Evolutionary conservation across 495 filamentous ascomycete genomes (phyloP).

Genomic region (Talaromyces ruber): DNA sequence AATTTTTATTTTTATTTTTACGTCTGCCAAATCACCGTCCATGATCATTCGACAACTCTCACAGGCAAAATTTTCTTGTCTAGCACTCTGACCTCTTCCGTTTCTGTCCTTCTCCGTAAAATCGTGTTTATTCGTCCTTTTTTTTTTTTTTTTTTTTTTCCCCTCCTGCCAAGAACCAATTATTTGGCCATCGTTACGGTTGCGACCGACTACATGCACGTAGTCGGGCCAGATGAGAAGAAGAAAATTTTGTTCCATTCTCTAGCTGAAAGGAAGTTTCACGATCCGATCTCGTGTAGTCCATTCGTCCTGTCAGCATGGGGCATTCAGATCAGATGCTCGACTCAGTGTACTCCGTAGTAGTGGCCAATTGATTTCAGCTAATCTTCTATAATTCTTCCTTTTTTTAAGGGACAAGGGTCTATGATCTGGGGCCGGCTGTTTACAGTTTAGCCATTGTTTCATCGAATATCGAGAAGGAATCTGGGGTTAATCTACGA

Average conservation of each 20-base stretch:
- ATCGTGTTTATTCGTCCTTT: not conserved
- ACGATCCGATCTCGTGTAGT: not conserved
- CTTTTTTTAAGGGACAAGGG: not conserved
- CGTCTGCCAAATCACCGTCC: not conserved
- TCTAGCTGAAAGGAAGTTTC: not conserved
- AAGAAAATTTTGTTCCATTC: not conserved
- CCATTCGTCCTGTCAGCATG: not conserved
- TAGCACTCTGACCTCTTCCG: not conserved
- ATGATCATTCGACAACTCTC: not conserved
- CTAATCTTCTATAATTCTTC: not conserved
- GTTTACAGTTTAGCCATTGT: not conserved
- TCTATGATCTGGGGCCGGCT: not conserved
- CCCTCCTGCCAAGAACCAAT: not conserved
- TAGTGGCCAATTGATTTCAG: not conserved
- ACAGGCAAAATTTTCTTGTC: not conserved
- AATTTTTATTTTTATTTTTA: not conserved
- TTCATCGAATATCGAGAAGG: not conserved
- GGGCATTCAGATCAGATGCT: not conserved
- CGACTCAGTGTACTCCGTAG: not conserved
- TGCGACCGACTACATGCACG: not conserved
- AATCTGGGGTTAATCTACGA: not conserved
- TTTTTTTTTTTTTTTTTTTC: not conserved
- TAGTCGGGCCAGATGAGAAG: not conserved
- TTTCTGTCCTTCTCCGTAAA: not conserved
- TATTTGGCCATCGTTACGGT: not conserved